Conservation (phyloP, 73 alveolate genomes). For the Paramecium pentaurelia region DNA sequence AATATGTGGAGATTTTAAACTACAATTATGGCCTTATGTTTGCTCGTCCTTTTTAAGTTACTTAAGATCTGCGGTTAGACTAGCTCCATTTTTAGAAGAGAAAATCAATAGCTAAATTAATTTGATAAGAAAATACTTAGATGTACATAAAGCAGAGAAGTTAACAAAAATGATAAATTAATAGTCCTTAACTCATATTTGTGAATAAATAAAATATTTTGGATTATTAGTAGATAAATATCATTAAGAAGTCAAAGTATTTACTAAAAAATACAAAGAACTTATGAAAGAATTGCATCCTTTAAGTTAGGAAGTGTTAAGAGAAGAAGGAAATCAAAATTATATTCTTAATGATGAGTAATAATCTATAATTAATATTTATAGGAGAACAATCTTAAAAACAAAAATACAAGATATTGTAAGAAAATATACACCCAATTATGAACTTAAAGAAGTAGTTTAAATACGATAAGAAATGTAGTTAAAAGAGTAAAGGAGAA, state of each 20-base stretch:
- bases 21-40: background rate
- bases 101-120: background rate
- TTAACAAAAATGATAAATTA: background rate
- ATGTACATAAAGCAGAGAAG: background rate
- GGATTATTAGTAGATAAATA: background rate
- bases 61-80: background rate
- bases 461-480: background rate
- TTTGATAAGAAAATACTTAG: background rate
- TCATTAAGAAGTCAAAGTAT: background rate
- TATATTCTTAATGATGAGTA: background rate
- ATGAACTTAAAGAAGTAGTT: background rate
- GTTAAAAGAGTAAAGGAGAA: background rate
- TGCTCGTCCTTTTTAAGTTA: background rate
- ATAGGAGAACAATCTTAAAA: background rate
- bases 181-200: background rate
- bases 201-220: background rate
- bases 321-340: constrained; percentile 21
- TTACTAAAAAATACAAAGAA: background rate
- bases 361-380: background rate
- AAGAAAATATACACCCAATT: background rate
- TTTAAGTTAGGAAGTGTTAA: background rate
- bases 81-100: background rate
- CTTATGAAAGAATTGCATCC: background rate
- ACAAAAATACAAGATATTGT: background rate
- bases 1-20: background rate